Evolutionary conservation across 2,329 filamentous ascomycete species (phyloP).

Genomic region (Microdochium bolleyi): DNA sequence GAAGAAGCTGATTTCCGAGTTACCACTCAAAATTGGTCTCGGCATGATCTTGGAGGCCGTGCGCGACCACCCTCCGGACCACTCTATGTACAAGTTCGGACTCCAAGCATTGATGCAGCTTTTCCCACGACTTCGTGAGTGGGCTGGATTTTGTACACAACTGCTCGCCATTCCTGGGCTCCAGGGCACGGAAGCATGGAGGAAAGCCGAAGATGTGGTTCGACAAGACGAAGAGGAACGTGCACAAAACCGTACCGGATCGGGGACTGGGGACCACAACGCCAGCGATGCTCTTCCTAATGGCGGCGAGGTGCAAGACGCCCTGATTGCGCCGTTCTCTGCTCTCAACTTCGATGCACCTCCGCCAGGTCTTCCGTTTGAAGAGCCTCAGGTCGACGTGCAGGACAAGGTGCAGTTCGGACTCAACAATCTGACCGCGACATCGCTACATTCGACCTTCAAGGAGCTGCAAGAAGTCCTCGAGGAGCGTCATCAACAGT

Average conservation of each 20-base stretch:
- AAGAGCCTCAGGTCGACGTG: conserved; percentile 75
- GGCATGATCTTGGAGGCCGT: conserved; percentile 98
- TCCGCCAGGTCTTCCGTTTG: conserved; percentile 54
- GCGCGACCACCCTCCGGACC: conserved; percentile 70
- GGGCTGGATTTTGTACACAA: conserved; percentile 89
- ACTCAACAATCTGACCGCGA: conserved; percentile 90
- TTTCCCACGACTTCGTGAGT: conserved; percentile 74
- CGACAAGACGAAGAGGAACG: conserved; percentile 57
- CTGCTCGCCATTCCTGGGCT: conserved; percentile 76
- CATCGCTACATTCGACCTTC: conserved; percentile 79
- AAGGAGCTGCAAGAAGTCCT: conserved; percentile 72
- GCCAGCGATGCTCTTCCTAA: conserved; percentile 53
- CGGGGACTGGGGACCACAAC: conserved; percentile 22
- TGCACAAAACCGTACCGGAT: conserved; percentile 47
- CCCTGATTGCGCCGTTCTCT: conserved; percentile 62
- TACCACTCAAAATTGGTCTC: conserved; percentile 88
- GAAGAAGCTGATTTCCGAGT: conserved; percentile 80
- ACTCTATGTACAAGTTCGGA: conserved; percentile 97
- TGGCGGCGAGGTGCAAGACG: conserved; percentile 62
- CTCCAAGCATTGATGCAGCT: conserved; percentile 90
- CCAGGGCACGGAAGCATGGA: conserved; percentile 76
- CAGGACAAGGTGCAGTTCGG: conserved; percentile 95
- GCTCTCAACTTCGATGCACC: conserved; percentile 71
- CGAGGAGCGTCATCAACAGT: conserved; percentile 77
- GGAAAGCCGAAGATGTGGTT: conserved; percentile 74